Percentiles rank a stretch among this genome's conserved stretches.
Evolutionary conservation across 2,329 filamentous ascomycete genomes (phyloP).

Genomic region (Colletotrichum musae): DNA sequence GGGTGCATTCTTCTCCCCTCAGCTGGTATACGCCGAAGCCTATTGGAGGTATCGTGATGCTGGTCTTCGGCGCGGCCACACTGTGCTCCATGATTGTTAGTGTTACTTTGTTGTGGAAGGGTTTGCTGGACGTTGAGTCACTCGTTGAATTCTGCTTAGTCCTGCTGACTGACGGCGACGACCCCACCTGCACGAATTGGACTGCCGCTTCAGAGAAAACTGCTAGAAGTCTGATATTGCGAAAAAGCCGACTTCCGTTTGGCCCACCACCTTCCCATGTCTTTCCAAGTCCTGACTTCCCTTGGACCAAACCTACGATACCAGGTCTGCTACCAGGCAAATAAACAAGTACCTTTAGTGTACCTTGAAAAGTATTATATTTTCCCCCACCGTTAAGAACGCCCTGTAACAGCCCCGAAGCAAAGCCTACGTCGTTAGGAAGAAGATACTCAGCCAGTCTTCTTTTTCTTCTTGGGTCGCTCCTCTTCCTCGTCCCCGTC

Average conservation of each 20-base stretch:
- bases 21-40: slow-evolving; percentile 82
- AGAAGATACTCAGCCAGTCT: slow-evolving; percentile 45
- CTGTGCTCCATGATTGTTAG: slow-evolving; percentile 27
- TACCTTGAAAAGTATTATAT: slow-evolving; percentile 28
- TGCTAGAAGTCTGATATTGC: slow-evolving; percentile 3
- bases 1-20: slow-evolving; percentile 65
- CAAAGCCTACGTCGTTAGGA: neutral
- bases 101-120: neutral
- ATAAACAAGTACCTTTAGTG: slow-evolving; percentile 9
- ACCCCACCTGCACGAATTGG: slow-evolving; percentile 7
- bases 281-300: slow-evolving; percentile 30
- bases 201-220: neutral
- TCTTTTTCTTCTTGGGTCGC: slow-evolving; percentile 66
- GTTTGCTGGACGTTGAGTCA: neutral
- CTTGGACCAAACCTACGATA: slow-evolving; percentile 15
- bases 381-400: slow-evolving; percentile 24
- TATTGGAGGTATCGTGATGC: slow-evolving; percentile 69
- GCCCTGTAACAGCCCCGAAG: slow-evolving; percentile 14
- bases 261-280: neutral
- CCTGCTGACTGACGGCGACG: neutral
- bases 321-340: slow-evolving; percentile 13
- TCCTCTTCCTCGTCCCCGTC: slow-evolving; percentile 61
- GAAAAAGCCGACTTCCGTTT: neutral
- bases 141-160: neutral
- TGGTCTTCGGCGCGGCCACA: slow-evolving; percentile 46